phyloP scores from a whole-genome alignment of 1,284 basidiomycete genomes.

The Marasmius fiardii region DNA sequence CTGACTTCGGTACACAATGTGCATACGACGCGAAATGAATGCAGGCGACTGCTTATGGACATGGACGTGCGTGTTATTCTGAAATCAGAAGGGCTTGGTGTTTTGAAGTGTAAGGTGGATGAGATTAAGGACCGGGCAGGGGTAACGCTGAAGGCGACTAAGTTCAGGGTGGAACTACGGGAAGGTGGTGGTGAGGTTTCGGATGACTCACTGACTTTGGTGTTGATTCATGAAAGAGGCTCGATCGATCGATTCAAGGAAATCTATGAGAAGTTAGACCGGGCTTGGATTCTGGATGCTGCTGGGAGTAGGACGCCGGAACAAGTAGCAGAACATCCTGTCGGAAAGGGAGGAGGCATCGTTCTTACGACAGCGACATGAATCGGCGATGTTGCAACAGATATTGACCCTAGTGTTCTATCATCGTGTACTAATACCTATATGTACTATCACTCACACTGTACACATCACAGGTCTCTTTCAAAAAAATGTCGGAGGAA shows the following conservation, averaged over 20 bases:
- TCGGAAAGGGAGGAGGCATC: not conserved
- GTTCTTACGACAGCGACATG: not conserved
- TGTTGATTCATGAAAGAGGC: constrained; percentile 83
- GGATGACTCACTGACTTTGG: constrained; percentile 37
- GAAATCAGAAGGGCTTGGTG: constrained; percentile 54
- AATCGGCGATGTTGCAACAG: not conserved
- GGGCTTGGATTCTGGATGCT: constrained; percentile 68
- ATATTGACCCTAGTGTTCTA: not conserved
- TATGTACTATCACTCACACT: not conserved
- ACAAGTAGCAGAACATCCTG: constrained; percentile 1
- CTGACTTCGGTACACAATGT: constrained; percentile 67
- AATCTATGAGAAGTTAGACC: constrained; percentile 64
- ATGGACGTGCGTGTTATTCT: constrained; percentile 71
- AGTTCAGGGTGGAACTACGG: constrained; percentile 76
- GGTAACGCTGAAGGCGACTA: constrained; percentile 54
- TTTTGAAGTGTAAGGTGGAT: constrained; percentile 69
- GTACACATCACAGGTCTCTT: no score
- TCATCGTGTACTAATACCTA: not conserved
- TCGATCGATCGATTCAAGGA: constrained; percentile 76
- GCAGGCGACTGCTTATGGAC: constrained; percentile 66
- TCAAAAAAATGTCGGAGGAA: no score
- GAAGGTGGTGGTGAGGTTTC: constrained; percentile 46
- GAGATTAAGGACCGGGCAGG: constrained; percentile 55
- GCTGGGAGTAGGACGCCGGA: constrained; percentile 15
- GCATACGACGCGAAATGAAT: constrained; percentile 70